These are phyloP conservation scores for Coniella vitis DNA, from an alignment of 2,329 filamentous ascomycete species.

Conservation along the genomic window DNA sequence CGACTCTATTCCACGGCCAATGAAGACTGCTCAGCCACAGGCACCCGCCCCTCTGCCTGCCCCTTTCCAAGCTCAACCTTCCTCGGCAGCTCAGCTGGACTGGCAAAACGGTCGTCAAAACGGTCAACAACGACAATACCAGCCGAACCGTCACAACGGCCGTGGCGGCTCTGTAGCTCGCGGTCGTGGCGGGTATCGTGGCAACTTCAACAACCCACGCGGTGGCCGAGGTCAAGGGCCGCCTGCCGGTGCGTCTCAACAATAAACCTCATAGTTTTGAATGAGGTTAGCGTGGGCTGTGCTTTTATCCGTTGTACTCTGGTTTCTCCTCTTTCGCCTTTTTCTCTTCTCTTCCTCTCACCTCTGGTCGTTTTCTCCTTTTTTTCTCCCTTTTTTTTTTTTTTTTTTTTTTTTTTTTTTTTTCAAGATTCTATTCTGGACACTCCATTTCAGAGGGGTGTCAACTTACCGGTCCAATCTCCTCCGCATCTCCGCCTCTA, in stretches of 20 bases:
- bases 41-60: slow-evolving; percentile 18
- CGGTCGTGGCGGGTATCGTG: slow-evolving; percentile 24
- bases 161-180: slow-evolving; percentile 30
- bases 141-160: slow-evolving; percentile 28
- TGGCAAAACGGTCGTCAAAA: slow-evolving; percentile 34
- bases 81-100: slow-evolving; percentile 25
- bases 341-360: no score
- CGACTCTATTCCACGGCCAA: slow-evolving; percentile 84
- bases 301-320: slow-evolving; percentile 2
- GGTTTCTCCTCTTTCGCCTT: neutral
- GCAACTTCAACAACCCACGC: slow-evolving; percentile 24
- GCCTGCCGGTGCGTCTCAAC: slow-evolving; percentile 18
- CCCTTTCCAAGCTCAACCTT: slow-evolving; percentile 10
- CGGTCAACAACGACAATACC: slow-evolving; percentile 31
- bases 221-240: slow-evolving; percentile 22
- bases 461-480: slow-evolving; percentile 1
- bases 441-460: slow-evolving; percentile 7
- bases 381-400: neutral
- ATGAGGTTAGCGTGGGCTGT: neutral
- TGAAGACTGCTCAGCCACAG: slow-evolving; percentile 27
- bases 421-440: slow-evolving; percentile 4
- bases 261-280: slow-evolving; percentile 7
- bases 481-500: slow-evolving; percentile 1
- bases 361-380: no score
- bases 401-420: slow-evolving; percentile 7